A percentile compares a stretch with the other conserved stretches of the same genome.
Evolutionary conservation across 1,284 basidiomycete species (phyloP).

Genomic region (Puccinia novopanici): DNA sequence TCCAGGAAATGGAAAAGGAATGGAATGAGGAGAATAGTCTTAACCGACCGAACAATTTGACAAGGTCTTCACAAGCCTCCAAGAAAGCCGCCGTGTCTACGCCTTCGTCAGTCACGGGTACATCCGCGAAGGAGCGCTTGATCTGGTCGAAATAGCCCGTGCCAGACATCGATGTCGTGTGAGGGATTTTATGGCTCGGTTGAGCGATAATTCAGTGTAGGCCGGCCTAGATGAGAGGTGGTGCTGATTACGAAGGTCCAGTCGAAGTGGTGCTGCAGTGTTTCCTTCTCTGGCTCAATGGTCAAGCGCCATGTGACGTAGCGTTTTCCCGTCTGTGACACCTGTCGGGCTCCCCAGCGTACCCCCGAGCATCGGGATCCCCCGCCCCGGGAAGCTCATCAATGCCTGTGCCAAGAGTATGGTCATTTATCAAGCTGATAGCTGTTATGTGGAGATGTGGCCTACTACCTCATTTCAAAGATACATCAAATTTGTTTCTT

Average conservation of each 20-base stretch:
- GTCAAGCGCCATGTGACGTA: background rate
- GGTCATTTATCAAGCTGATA: too few relatives aligned
- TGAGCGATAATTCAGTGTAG: too few relatives aligned
- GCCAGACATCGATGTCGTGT: conserved; percentile 50
- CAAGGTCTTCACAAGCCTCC: conserved; percentile 83
- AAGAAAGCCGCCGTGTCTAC: conserved; percentile 86
- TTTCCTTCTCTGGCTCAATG: too few relatives aligned
- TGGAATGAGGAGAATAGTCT: background rate
- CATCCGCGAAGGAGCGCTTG: conserved; percentile 64
- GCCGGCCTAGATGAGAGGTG: too few relatives aligned
- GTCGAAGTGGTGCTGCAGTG: background rate
- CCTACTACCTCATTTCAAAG: too few relatives aligned
- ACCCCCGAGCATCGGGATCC: too few relatives aligned
- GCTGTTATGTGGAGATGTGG: too few relatives aligned
- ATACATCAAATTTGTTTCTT: conserved; percentile 17
- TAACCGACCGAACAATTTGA: conserved; percentile 78
- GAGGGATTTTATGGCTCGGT: background rate
- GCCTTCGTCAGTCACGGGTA: conserved; percentile 79
- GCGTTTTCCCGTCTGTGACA: background rate
- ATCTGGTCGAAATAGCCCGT: conserved; percentile 45
- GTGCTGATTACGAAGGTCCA: background rate
- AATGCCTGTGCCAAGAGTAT: too few relatives aligned
- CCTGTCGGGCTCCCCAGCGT: background rate
- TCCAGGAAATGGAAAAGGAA: background rate
- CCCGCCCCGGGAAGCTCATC: too few relatives aligned